These are phyloP conservation scores for Penicillium psychrosexuale DNA, from an alignment of 2,329 filamentous ascomycete genomes.

Conservation along the genomic window DNA sequence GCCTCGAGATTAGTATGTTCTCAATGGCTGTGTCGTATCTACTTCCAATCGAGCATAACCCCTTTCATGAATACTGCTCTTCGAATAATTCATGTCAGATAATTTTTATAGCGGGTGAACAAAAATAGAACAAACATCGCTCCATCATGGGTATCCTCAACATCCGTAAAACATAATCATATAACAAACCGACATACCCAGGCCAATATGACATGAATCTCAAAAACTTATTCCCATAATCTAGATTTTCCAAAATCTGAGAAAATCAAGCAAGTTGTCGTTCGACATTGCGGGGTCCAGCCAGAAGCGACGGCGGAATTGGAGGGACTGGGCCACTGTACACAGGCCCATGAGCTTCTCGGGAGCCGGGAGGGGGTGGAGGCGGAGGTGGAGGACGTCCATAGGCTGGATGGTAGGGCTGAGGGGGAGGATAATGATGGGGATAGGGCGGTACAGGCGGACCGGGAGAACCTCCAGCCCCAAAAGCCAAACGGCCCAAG, in stretches of 20 bases:
- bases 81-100: neutral
- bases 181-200: neutral
- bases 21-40: neutral
- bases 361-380: slow-evolving; percentile 18
- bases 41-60: neutral
- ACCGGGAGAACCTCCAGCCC: slow-evolving; percentile 2
- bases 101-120: neutral
- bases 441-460: slow-evolving; percentile 14
- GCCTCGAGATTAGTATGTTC: neutral
- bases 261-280: slow-evolving; percentile 36
- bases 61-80: neutral
- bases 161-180: slow-evolving; percentile 4
- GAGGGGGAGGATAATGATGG: slow-evolving; percentile 10
- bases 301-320: slow-evolving; percentile 21
- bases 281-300: slow-evolving; percentile 35
- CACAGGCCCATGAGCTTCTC: slow-evolving; percentile 13
- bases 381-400: slow-evolving; percentile 5
- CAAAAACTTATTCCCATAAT: neutral
- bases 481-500: slow-evolving; percentile 19
- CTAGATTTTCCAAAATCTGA: neutral
- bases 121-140: neutral
- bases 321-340: slow-evolving; percentile 19
- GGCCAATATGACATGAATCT: neutral
- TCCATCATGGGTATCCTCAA: slow-evolving; percentile 11
- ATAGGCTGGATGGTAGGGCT: neutral